Percentiles rank a stretch among this genome's conserved stretches.
Evolutionary conservation across 225 moss, liverwort and hornwort species (phyloP).

Genomic region (Anthoceros angustus): DNA sequence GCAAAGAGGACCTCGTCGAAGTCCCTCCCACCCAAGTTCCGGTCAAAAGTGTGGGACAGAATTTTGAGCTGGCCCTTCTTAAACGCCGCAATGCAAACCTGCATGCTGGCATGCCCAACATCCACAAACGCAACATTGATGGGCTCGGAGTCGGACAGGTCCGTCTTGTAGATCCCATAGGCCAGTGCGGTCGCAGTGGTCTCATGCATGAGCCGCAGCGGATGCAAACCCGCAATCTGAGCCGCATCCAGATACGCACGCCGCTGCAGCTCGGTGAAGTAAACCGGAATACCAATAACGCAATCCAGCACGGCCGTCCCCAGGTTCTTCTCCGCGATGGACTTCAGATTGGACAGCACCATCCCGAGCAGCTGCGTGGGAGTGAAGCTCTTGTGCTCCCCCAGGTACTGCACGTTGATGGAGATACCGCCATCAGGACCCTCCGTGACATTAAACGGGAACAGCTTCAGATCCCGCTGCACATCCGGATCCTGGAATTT

Average conservation of each 20-base stretch:
- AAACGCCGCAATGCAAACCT: slow-evolving; percentile 88
- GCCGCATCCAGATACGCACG: slow-evolving; percentile 93
- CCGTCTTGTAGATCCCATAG: slow-evolving; percentile 97
- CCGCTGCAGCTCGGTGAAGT: slow-evolving; percentile 93
- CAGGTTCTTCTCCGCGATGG: slow-evolving; percentile 89
- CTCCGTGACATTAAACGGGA: slow-evolving; percentile 68
- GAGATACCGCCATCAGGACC: slow-evolving; percentile 50
- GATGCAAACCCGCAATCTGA: slow-evolving; percentile 71
- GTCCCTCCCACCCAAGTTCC: slow-evolving; percentile 73
- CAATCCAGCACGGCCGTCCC: slow-evolving; percentile 89
- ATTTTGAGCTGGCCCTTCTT: slow-evolving; percentile 95
- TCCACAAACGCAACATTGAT: slow-evolving; percentile 96
- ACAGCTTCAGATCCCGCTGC: slow-evolving; percentile 68
- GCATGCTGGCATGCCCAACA: slow-evolving; percentile 96
- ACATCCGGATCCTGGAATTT: slow-evolving; percentile 89
- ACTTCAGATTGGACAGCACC: slow-evolving; percentile 78
- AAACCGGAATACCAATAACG: slow-evolving; percentile 89
- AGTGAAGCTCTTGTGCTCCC: slow-evolving; percentile 61
- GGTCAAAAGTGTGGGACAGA: slow-evolving; percentile 69
- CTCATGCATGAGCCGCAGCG: slow-evolving; percentile 92
- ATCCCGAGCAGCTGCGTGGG: slow-evolving; percentile 86
- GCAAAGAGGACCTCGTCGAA: slow-evolving; percentile 90
- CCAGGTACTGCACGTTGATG: slow-evolving; percentile 71
- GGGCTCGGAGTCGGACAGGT: slow-evolving; percentile 73
- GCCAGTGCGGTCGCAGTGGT: slow-evolving; percentile 91